These are phyloP conservation scores for Chrysoporthe austroafricana DNA, from an alignment of 2,329 filamentous ascomycete species.

Conservation along the genomic window DNA sequence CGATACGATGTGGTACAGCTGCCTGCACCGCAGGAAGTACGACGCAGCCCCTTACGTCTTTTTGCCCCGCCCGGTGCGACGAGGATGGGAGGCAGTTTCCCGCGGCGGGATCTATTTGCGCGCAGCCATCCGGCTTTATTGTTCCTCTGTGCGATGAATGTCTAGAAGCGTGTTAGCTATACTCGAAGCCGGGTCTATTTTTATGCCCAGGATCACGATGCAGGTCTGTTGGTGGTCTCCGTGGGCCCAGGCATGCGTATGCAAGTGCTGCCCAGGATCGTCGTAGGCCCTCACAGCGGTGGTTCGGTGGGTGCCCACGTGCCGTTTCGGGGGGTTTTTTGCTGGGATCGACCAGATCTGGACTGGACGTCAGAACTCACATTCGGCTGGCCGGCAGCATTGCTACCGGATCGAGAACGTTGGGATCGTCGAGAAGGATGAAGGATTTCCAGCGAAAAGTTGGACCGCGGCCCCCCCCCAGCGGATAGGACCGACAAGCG, in stretches of 20 bases:
- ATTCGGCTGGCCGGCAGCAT: neutral
- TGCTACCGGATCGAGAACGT: neutral
- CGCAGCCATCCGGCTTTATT: neutral
- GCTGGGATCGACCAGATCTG: neutral
- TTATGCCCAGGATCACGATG: neutral
- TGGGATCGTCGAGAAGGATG: slow-evolving; percentile 1
- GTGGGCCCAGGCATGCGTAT: neutral
- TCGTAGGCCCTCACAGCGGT: neutral
- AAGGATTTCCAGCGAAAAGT: neutral
- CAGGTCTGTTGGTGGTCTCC: neutral
- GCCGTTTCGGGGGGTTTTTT: neutral
- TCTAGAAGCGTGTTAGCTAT: neutral
- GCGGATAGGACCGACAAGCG: slow-evolving; percentile 1
- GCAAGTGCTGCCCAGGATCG: slow-evolving; percentile 1
- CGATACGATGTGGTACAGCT: neutral
- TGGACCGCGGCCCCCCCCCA: neutral
- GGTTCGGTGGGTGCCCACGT: neutral
- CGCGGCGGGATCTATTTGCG: neutral
- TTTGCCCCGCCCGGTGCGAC: neutral
- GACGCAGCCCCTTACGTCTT: slow-evolving; percentile 5
- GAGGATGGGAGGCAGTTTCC: neutral
- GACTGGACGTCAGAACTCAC: neutral
- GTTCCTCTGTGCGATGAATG: neutral
- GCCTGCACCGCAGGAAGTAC: neutral
- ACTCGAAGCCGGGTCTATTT: slow-evolving; percentile 1